Conservation (phyloP, 805 yeast genomes). For the Helenozyma baotianmanensis region DNA sequence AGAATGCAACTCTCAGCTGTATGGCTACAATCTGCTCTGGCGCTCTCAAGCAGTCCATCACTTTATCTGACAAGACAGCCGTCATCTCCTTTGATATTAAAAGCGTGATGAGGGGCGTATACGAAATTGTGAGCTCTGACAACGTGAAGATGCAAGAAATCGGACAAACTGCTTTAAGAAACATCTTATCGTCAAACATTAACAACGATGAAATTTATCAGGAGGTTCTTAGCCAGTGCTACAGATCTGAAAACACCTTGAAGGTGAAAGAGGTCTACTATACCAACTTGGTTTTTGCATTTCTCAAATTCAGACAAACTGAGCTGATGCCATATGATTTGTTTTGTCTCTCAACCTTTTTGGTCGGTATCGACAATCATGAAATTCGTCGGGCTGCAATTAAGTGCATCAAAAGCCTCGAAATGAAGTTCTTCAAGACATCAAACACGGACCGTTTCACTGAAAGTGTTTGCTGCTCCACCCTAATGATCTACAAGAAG, state of each 20-base stretch:
- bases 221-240: conserved; percentile 70
- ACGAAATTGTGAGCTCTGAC: conserved; percentile 57
- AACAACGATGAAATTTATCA: conserved; percentile 47
- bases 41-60: conserved; percentile 49
- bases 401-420: conserved; percentile 62
- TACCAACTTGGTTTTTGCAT: conserved; percentile 61
- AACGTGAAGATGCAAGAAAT: conserved; percentile 53
- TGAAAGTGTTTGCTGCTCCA: conserved; percentile 68
- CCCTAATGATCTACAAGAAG: conserved; percentile 81
- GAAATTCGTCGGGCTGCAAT: conserved; percentile 72
- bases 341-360: conserved; percentile 70
- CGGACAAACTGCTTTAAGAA: conserved; percentile 69
- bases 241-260: conserved; percentile 46
- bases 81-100: conserved; percentile 66
- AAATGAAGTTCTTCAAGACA: conserved; percentile 42
- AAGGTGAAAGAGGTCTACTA: conserved; percentile 66
- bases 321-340: conserved; percentile 53
- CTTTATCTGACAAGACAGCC: conserved; percentile 44
- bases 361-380: conserved; percentile 68
- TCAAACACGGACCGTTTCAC: conserved; percentile 53
- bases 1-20: conserved; percentile 68
- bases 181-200: conserved; percentile 59
- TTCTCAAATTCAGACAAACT: conserved; percentile 20
- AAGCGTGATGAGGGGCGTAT: conserved; percentile 76
- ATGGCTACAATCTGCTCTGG: conserved; percentile 82